Base-by-base conservation (phyloP, 257 asterid species). In the Solanum tarijense region DNA sequence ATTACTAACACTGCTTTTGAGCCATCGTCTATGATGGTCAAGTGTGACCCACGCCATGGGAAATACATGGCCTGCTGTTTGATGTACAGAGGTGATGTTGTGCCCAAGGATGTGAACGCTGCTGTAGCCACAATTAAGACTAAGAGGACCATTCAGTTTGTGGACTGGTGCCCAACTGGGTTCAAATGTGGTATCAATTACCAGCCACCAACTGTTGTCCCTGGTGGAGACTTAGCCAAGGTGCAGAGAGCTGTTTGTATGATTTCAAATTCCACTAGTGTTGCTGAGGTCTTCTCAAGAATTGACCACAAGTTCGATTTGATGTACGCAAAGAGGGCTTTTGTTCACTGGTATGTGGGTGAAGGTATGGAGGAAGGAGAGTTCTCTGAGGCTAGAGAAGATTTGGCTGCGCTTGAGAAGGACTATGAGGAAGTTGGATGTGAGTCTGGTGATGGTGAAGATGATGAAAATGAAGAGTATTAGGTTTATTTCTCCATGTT, bases 361-460 rank as follows among this genome's bases (percentile, higher is more conserved):
- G 99, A 96, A 90, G 99, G 99, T 83, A 96, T 96, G 99, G 99
- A 96, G 91, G 99, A 96, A 90, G 99, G 99, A 1, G 99, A 96
- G 88, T 96, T 96, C 48, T 95, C 98, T 0, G 99, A 96, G 91
- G 99, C 99, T 5, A 93, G 99, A 89, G 99, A 96, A 91, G 99
- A 96, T 38, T 90, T 96, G 95, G 99, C 99, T 91, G 99, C 99
- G 3, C 89, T 96, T n/a, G 99, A 96, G 94, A 96, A 96, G 93
- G 99, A 96, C 38, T 96, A 96, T 7, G 99, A 96, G 91, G 99
- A 95, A 82, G 99, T 95, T 46, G 99, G 99, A 1, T 96, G 98
- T 0, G 99, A 96, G 93, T 92, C 98, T 21, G 99, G 93, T 10
- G 99, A 96, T 84, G 99, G 98, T 0, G 99, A 96, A 12, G 99